Conservation (phyloP, 2,329 filamentous ascomycete species). For the Trichophaea hybrida region DNA sequence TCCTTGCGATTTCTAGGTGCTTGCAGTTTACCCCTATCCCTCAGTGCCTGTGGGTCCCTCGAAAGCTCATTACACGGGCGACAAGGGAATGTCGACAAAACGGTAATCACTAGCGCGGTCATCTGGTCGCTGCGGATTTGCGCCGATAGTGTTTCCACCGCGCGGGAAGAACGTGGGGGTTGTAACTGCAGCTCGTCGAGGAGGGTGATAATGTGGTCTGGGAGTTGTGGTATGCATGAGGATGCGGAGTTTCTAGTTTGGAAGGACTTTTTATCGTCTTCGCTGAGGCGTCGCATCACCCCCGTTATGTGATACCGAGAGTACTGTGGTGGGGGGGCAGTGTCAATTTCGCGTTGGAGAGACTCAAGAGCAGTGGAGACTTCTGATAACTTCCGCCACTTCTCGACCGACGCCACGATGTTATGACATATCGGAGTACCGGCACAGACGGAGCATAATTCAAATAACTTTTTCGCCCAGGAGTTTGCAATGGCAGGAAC, state of each 20-base stretch:
- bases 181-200: not conserved
- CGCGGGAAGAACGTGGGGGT: not conserved
- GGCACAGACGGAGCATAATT: constrained; percentile 7
- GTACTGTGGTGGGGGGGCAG: not conserved
- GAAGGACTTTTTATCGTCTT: not conserved
- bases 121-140: constrained; percentile 2
- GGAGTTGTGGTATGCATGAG: not conserved
- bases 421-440: constrained; percentile 2
- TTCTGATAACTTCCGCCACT: constrained; percentile 6
- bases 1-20: not conserved
- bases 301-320: not conserved
- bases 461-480: constrained; percentile 7
- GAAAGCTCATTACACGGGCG: constrained; percentile 3
- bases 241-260: not conserved
- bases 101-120: not conserved
- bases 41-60: not conserved
- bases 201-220: not conserved
- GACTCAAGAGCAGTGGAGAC: not conserved
- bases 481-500: not conserved
- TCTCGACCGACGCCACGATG: not conserved
- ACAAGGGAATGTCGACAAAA: constrained; percentile 16
- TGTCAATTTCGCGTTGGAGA: not conserved
- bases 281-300: not conserved
- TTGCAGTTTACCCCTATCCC: not conserved
- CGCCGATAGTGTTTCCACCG: not conserved